Base-by-base conservation (phyloP, 371 early-diverging fungal species). In the Haplosporangium sp. region DNA sequence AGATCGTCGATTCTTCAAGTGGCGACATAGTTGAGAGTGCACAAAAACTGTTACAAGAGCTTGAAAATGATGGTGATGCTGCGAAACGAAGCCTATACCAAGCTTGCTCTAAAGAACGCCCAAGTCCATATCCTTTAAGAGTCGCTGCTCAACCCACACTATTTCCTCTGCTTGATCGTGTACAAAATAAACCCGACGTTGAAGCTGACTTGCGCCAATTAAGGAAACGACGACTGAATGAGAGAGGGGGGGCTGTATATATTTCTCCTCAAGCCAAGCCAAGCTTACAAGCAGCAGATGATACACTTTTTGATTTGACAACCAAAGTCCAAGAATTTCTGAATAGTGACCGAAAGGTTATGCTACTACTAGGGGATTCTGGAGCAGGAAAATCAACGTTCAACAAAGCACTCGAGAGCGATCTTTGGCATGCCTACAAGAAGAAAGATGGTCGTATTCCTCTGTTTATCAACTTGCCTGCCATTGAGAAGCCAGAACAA, bases 341-440 rank as follows among this genome's bases (percentile, higher is more conserved):
- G 7, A 38, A 13, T 2, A n/a, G 35, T 10, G 34, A 37, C 35
- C 20, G 20, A 59, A 9, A 59, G n/a, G 67, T 67, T 7, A 11
- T 67, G 17, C 47, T 67, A 37, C 35, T 67, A 19, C 19, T 67
- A 45, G 67, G 67, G n/a, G 67, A 67, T 47, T 58, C 58, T 7
- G 67, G 67, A 39, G 45, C 60, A 5, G 67, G 67, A n/a, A 67
- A 67, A 45, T 59, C 67, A 35, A 67, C 67, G 10, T 67, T 67
- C 48, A 67, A 39, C 67, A 10, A 35, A 17, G 44, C 20, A n/a
- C 37, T 67, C 7, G 67, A 58, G n/a, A 13, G 38, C 34, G 37
- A 35, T 6, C 38, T 67, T n/a, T 67, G 67, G 67, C 10, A 37
- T 9, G 50, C 38, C 1, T 67, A 67, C 58, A 44, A 67, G 60